Percentiles rank a stretch among this genome's conserved stretches.
Evolutionary conservation across 2,329 filamentous ascomycete species (phyloP).

Genomic region (Dactylonectria estremocensis): DNA sequence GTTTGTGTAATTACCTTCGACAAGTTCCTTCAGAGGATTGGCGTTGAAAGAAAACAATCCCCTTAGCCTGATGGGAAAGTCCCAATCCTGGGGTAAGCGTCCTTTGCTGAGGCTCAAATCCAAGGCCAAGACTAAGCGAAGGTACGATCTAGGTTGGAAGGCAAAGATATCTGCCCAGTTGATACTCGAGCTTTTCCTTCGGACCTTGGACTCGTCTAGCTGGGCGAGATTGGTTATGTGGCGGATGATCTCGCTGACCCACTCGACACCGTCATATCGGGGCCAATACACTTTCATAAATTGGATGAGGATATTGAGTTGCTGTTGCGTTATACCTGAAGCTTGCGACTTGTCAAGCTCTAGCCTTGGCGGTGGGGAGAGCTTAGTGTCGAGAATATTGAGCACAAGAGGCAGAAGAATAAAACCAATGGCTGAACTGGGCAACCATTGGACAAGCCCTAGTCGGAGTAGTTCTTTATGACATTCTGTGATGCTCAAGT

Average conservation of each 20-base stretch:
- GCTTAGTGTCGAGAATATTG: constrained; percentile 49
- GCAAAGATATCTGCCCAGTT: constrained; percentile 17
- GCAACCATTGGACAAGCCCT: constrained; percentile 59
- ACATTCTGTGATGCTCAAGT: constrained; percentile 58
- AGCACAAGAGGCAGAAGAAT: constrained; percentile 48
- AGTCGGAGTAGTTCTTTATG: constrained; percentile 61
- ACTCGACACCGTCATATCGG: constrained; percentile 60
- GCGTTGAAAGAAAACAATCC: constrained; percentile 8
- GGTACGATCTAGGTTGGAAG: constrained; percentile 19
- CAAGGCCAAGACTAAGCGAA: constrained; percentile 6
- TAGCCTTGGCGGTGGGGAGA: constrained; percentile 47
- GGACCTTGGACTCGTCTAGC: neutral
- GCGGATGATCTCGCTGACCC: constrained; percentile 58
- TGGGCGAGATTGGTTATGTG: constrained; percentile 51
- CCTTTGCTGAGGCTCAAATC: constrained; percentile 21
- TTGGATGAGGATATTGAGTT: constrained; percentile 59
- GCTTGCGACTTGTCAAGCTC: constrained; percentile 48
- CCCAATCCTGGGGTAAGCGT: constrained; percentile 6
- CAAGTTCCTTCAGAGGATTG: constrained; percentile 4
- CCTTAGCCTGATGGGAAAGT: constrained; percentile 9
- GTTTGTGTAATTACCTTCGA: neutral
- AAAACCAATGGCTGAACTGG: constrained; percentile 58
- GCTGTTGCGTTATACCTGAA: constrained; percentile 53
- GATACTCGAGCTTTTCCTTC: neutral
- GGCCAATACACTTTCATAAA: constrained; percentile 60